A percentile compares a stretch with the other conserved stretches of the same genome.
phyloP scores from a whole-genome alignment of 169 alveolate genomes.

The Plasmodium gallinaceum region DNA sequence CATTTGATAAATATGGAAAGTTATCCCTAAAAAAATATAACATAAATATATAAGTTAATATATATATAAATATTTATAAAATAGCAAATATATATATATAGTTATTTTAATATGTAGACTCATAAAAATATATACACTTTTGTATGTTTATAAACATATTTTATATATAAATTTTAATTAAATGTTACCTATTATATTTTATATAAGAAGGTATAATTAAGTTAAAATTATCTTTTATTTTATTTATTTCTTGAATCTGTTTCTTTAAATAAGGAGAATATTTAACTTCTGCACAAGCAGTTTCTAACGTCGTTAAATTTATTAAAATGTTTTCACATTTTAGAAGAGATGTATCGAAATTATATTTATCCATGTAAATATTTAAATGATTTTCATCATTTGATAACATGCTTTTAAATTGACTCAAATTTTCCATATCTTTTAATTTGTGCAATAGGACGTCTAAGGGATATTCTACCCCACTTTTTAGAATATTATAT shows the following conservation, averaged over 20 bases:
- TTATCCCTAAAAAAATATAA: slow-evolving; percentile 10
- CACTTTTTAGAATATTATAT: slow-evolving; percentile 56
- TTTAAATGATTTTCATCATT: slow-evolving; percentile 9
- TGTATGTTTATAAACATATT: background rate
- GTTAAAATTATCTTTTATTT: slow-evolving; percentile 76
- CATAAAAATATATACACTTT: background rate
- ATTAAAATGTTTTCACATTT: slow-evolving; percentile 6
- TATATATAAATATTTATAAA: background rate
- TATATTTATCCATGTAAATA: slow-evolving; percentile 19
- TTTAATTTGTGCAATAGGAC: slow-evolving; percentile 19
- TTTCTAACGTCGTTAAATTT: slow-evolving; percentile 51
- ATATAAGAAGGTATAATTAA: slow-evolving; percentile 77
- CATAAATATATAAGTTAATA: background rate
- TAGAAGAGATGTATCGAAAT: slow-evolving; percentile 7
- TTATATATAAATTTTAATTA: background rate
- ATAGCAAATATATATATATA: background rate
- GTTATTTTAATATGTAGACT: no score
- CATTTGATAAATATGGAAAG: slow-evolving; percentile 80
- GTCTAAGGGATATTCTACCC: slow-evolving; percentile 50
- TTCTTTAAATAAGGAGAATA: slow-evolving; percentile 80
- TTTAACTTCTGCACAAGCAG: slow-evolving; percentile 83
- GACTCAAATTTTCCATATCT: background rate
- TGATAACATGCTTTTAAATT: background rate
- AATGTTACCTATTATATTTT: slow-evolving; percentile 79
- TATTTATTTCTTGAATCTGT: slow-evolving; percentile 77